Base-by-base conservation (phyloP, 1,284 basidiomycete genomes). In the Megacollybia platyphylla region DNA sequence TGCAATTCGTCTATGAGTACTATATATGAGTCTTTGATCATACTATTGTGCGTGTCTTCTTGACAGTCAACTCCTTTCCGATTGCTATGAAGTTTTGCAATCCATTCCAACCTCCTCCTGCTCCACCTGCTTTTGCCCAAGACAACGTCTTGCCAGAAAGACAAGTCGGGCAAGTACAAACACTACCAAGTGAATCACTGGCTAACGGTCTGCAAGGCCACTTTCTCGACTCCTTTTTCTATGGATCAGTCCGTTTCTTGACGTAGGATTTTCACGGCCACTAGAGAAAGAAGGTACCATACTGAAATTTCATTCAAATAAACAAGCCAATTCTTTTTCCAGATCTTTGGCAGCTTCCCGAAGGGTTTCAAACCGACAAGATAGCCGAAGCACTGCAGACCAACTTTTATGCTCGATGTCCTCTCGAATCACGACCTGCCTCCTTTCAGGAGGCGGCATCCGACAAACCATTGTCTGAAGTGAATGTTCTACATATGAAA, bases 281-380 rank as follows among this genome's bases (percentile, higher is more conserved):
- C 49, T 76, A 10, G 59, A 75, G 56, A 66, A 71, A 56, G 73
- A 76, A 37, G 75, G 75, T 71, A 34, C 13, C 13, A 65, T 51
- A 10, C 26, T 26, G 27, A 10, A 39, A 15, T 5, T 13, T 10
- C 10, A 6, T 6, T 7, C 8, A 31, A 27, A 13, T 26, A 8
- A 17, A 7, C n/a, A 26, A 29, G 17, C 18, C n/a, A 29, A 35
- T 29, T 7, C 18, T 41, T 9, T 4, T 48, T 17, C 34, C 38
- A 78, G 76, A 77, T 52, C 56, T 77, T 26, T 77, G 73, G 72
- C 54, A 65, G 28, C 60, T 79, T 8, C 71, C 71, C 0, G 36
- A 54, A 3, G 38, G 49, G 3, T 56, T 55, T 2, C 56, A 64
- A n/a, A 73, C 71, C 0, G 51, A 54, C 1, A 48, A 52, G 2